These are phyloP conservation scores for Cyberlindnera samutprakarnensis DNA, from an alignment of 805 yeast species.

Conservation along the genomic window DNA sequence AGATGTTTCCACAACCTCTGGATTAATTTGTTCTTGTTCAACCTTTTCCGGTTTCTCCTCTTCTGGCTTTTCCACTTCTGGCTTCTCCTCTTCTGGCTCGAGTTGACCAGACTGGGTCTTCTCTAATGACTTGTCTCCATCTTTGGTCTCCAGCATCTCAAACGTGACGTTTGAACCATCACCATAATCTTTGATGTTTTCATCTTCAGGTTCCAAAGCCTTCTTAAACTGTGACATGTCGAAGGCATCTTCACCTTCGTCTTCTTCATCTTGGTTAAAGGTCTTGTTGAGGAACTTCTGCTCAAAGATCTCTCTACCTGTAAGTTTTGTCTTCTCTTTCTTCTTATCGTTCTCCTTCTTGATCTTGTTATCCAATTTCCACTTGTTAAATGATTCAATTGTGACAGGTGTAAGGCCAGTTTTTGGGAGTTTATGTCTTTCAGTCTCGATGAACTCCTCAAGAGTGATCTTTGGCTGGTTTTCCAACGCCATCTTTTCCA, in stretches of 20 bases:
- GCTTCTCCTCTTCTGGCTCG: constrained; percentile 1
- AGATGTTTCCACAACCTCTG: constrained; percentile 1
- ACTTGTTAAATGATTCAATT: constrained; percentile 63
- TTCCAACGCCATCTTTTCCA: constrained; percentile 80
- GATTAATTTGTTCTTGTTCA: neutral
- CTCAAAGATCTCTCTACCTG: constrained; percentile 65
- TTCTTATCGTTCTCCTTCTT: constrained; percentile 40
- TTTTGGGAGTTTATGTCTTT: constrained; percentile 75
- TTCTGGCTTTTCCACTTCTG: neutral
- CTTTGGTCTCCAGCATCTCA: constrained; percentile 16
- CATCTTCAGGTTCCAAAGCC: constrained; percentile 29
- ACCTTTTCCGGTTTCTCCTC: neutral
- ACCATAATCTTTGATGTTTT: constrained; percentile 25
- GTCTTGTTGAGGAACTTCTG: constrained; percentile 52
- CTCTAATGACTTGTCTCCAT: constrained; percentile 5
- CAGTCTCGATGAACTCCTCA: constrained; percentile 94
- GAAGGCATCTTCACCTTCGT: constrained; percentile 30
- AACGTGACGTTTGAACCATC: constrained; percentile 41
- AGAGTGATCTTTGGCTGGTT: constrained; percentile 83
- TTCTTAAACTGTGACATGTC: constrained; percentile 35
- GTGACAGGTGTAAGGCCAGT: constrained; percentile 79
- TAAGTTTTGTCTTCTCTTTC: constrained; percentile 30
- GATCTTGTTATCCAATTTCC: constrained; percentile 70
- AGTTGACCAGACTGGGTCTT: constrained; percentile 2
- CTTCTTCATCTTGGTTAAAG: constrained; percentile 39